Conservation (phyloP, 805 yeast species). For the Candida incommunis region DNA sequence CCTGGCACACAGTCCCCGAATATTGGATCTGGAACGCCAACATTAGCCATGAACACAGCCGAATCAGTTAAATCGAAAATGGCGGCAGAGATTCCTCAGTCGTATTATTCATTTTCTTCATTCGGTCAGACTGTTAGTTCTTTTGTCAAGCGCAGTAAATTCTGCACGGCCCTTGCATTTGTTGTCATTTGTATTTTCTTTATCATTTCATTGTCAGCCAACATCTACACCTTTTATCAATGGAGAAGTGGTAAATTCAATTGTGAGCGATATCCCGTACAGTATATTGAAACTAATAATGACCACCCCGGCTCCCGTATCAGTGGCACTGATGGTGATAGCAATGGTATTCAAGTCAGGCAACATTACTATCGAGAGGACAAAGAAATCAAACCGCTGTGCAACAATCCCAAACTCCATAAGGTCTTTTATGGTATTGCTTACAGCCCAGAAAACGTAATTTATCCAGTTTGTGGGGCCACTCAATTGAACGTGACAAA, state of each 20-base stretch:
- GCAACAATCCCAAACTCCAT: slow-evolving; percentile 22
- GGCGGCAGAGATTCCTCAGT: background rate
- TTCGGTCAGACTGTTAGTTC: background rate
- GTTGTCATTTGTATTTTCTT: slow-evolving; percentile 1
- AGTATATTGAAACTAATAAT: background rate
- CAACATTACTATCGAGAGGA: slow-evolving; percentile 1
- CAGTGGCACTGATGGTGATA: background rate
- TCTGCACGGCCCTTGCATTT: background rate
- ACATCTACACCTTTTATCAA: background rate
- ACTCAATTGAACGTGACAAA: slow-evolving; percentile 33
- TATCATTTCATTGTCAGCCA: background rate
- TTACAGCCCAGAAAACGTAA: slow-evolving; percentile 41
- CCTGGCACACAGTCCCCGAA: background rate
- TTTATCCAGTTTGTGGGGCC: slow-evolving; percentile 37
- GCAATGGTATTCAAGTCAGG: background rate
- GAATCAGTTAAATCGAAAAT: background rate
- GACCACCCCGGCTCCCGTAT: background rate
- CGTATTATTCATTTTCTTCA: background rate
- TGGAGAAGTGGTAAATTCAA: background rate
- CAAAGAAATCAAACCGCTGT: slow-evolving; percentile 23
- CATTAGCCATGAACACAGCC: background rate
- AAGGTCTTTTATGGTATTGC: slow-evolving; percentile 41
- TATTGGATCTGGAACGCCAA: background rate
- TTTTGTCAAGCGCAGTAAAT: background rate
- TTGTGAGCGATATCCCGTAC: background rate